Evolutionary conservation across 306 rosid species (phyloP).

Genomic region (Rosa persica): DNA sequence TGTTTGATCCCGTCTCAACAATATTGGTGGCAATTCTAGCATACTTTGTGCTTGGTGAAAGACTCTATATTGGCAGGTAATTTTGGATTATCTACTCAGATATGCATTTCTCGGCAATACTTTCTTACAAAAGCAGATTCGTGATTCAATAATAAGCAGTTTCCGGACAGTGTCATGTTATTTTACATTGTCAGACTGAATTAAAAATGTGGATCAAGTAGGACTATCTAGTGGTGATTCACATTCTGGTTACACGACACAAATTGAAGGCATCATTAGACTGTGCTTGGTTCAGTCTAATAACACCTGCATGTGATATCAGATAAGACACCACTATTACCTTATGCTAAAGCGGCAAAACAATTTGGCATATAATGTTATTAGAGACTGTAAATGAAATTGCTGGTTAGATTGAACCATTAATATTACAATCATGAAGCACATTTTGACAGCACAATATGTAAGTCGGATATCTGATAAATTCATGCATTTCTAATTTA

Average conservation of each 20-base stretch:
- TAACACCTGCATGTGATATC: no score
- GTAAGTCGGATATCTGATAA: background rate
- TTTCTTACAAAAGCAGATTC: background rate
- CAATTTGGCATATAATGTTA: no score
- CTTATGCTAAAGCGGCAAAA: background rate
- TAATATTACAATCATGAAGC: background rate
- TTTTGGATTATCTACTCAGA: background rate
- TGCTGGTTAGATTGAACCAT: background rate
- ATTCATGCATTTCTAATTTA: background rate
- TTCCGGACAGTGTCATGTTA: no score
- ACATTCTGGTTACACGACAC: no score
- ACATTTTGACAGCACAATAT: background rate
- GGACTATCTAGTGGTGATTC: no score
- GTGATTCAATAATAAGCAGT: no score
- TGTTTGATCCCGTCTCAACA: slow-evolving; percentile 62
- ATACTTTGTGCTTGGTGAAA: slow-evolving; percentile 78
- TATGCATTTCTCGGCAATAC: background rate
- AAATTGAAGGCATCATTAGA: no score
- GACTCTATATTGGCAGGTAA: slow-evolving; percentile 71
- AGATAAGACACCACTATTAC: background rate
- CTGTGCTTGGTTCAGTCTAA: no score
- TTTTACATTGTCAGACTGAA: no score
- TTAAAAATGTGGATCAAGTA: no score
- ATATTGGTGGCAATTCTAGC: slow-evolving; percentile 66
- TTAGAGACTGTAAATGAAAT: background rate